Percentiles rank a stretch among this genome's conserved stretches.
These are phyloP conservation scores for Linaria vulgaris DNA, from an alignment of 257 asterid genomes.

Conservation along the genomic window DNA sequence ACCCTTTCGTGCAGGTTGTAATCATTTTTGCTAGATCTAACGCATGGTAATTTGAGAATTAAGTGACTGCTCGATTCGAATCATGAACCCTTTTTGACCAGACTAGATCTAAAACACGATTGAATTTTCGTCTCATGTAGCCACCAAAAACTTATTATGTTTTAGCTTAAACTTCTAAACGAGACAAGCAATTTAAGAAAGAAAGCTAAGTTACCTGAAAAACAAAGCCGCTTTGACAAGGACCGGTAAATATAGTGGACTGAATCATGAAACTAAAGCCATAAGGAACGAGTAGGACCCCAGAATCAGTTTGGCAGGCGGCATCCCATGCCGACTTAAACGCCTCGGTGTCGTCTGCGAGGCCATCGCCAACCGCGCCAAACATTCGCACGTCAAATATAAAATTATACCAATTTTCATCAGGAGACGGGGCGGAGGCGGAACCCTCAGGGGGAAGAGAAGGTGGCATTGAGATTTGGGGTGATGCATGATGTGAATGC, in stretches of 20 bases:
- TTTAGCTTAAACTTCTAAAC: not conserved
- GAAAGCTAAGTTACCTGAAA: slow-evolving; percentile 38
- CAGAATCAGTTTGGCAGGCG: slow-evolving; percentile 45
- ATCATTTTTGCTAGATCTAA: too few species aligned
- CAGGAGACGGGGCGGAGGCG: slow-evolving; percentile 25
- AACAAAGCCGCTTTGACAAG: slow-evolving; percentile 43
- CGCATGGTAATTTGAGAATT: too few species aligned
- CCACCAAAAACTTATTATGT: too few species aligned
- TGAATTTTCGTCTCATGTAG: not conserved
- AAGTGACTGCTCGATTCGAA: too few species aligned
- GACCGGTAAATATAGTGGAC: slow-evolving; percentile 63
- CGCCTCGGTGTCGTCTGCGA: slow-evolving; percentile 50
- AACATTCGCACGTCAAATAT: slow-evolving; percentile 45
- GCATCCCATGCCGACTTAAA: slow-evolving; percentile 56
- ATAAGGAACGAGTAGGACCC: slow-evolving; percentile 41
- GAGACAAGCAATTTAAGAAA: not conserved
- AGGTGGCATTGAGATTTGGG: slow-evolving; percentile 42
- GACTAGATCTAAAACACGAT: too few species aligned
- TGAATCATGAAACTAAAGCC: slow-evolving; percentile 51
- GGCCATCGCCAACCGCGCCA: slow-evolving; percentile 54
- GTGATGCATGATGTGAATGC: slow-evolving; percentile 32
- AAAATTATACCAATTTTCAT: not conserved
- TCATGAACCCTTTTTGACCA: too few species aligned
- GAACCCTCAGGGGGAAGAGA: slow-evolving; percentile 24
- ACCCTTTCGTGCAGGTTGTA: not conserved